Percentiles rank a stretch among this genome's conserved stretches.
phyloP scores from a whole-genome alignment of 305 asterid species.

The Plantago rigida region DNA sequence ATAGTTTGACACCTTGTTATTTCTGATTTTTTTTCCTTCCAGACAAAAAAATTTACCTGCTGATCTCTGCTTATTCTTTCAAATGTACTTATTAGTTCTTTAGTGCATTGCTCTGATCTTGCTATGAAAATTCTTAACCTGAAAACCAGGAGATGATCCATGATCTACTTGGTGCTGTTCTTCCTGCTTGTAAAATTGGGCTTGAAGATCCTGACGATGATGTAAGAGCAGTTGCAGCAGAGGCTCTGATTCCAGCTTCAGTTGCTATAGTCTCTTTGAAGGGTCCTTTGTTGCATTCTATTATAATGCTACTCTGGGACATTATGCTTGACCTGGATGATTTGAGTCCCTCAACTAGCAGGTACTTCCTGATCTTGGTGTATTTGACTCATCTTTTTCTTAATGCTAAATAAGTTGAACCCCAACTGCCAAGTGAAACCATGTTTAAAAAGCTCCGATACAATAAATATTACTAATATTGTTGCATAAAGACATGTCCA shows the following conservation, averaged over 20 bases:
- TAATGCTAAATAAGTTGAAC: too few species aligned
- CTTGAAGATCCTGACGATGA: constrained; percentile 99
- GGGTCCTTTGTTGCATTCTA: constrained; percentile 66
- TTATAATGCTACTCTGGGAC: constrained; percentile 94
- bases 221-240: constrained; percentile 99
- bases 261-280: constrained; percentile 69
- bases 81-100: neutral
- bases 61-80: neutral
- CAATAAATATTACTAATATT: too few species aligned
- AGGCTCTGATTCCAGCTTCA: constrained; percentile 84
- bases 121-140: constrained; percentile 24
- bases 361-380: constrained; percentile 36
- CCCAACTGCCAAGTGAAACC: too few species aligned
- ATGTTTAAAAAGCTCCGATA: too few species aligned
- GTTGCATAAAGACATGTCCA: too few species aligned
- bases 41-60: neutral
- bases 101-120: constrained; percentile 20
- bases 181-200: constrained; percentile 92
- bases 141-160: constrained; percentile 74
- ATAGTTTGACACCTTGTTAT: constrained; percentile 8
- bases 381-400: constrained; percentile 1
- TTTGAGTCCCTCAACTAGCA: constrained; percentile 98
- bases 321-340: constrained; percentile 97
- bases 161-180: constrained; percentile 64
- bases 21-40: neutral